Evolutionary conservation across 73 alveolate genomes (phyloP).

Genomic region (Paramecium biaurelia): DNA sequence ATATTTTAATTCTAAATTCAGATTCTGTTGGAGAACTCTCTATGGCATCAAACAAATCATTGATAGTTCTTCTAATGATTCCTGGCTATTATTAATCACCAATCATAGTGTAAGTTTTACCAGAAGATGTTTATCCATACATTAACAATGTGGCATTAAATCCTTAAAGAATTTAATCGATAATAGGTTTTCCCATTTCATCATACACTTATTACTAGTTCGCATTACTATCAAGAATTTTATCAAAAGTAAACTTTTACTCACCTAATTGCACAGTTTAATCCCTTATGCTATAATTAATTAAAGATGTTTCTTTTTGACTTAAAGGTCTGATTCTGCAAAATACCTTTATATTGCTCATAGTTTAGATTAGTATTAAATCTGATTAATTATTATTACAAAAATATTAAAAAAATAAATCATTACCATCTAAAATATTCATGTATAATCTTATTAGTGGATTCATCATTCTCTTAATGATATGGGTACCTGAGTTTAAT

Average conservation of each 20-base stretch:
- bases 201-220: conserved; percentile 81
- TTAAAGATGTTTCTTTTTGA: conserved; percentile 65
- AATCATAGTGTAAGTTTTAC: conserved; percentile 90
- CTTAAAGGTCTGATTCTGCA: conserved; percentile 83
- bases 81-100: conserved; percentile 85
- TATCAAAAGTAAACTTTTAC: conserved; percentile 84
- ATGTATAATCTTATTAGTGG: not conserved
- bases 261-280: not conserved
- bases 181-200: conserved; percentile 86
- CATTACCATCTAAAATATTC: conserved; percentile 18
- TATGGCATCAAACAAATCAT: conserved; percentile 83
- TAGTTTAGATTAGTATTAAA: not conserved
- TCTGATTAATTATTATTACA: not conserved
- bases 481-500: conserved; percentile 3
- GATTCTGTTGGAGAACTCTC: conserved; percentile 77
- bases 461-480: conserved; percentile 29
- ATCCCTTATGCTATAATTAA: conserved; percentile 64
- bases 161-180: conserved; percentile 86
- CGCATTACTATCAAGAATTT: conserved; percentile 81
- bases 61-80: conserved; percentile 89
- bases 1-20: conserved; percentile 86
- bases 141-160: conserved; percentile 89
- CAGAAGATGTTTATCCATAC: conserved; percentile 91
- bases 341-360: conserved; percentile 70
- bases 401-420: not conserved